Evolutionary conservation across 2,329 filamentous ascomycete genomes (phyloP), one percentile per base, ranked within the genome.

Genomic region (Escovopsis sp.): DNA sequence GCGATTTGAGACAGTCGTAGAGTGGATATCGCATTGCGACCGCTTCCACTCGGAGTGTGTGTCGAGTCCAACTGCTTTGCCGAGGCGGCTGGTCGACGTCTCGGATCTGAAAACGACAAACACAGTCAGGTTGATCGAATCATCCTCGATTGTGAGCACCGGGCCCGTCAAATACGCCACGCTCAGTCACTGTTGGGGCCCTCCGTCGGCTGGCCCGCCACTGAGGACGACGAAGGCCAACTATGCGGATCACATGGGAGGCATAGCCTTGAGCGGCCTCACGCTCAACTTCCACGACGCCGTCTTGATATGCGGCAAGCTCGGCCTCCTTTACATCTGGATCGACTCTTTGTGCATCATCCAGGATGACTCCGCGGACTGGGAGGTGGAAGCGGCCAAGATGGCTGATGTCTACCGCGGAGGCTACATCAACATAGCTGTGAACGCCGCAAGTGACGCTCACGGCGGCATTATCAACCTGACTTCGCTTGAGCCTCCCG

Each of bases 321-420:
- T 53, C 5, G 48, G 47, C 4, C n/a, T 47, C 30, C 31, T 39
- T 2, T 53, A 52, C 16, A 15, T 55, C 9, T 55, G 52, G 52
- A 53, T 55, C 31, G 52, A 55, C 41, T 52, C 50, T 9, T 39
- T 55, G 5, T 55, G 52, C 37, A 55, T 54, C 40, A 40, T 53
- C 10, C 51, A 53, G 37, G 50, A 50, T 30, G 42, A 47, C 12
- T 33, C 42, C 6, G 42, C 41, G 10, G 49, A 51, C 24, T 50
- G 49, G 49, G 35, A 39, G 14, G 39, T 32, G 8, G 45, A 49
- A 27, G 40, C 47, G 4, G 35, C 39, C 2, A 39, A 43, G 37
- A 49, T 48, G 48, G 43, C 40, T 12, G 16, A 31, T 11, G 38
- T 51, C n/a, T 51, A 51, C 45, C 38, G 32, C 3, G 38, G 43